Base-by-base conservation (phyloP, 306 rosid species). In the Rosa chinensis region DNA sequence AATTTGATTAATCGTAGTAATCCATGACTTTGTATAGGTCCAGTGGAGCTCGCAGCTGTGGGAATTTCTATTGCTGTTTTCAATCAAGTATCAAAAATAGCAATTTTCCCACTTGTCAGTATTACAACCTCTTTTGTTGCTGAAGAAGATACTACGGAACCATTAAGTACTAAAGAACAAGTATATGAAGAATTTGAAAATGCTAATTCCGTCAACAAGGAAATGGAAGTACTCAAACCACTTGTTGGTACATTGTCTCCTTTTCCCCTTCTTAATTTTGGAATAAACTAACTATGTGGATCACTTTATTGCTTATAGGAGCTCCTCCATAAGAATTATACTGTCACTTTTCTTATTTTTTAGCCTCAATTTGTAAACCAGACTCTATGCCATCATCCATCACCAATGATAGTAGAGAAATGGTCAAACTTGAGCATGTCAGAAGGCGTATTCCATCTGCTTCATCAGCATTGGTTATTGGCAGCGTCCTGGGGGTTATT, bases 31-130 rank as follows among this genome's bases (percentile, higher is more conserved):
- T 61, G 21, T 78, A 53, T 72, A 92, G 97, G 97, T 86, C 88
- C 97, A 12, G 88, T 90, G 77, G 97, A 92, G 88, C 94, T 92
- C 61, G 97, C 92, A 49, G 94, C 97, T 56, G 97, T 90, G 59
- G 97, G 97, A 74, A 88, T 92, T 80, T 88, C 94, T 4, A 90
- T 92, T 80, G 90, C 94, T 72, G 78, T 92, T 45, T 92, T 92
- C 85, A 92, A 92, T 80, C 97, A 92, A 85, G 94, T 76, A 61
- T 92, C 93, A 47, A 86, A 91, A 79, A 87, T 90, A 1, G 88
- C 90, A 18, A 92, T 88, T 70, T 92, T 92, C 59, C 97, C 97
- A 0, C 93, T 92, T 23, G 97, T 90, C 63, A 90, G 92, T 70
- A 82, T 90, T 55, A 92, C 94, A n/a, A 90, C 97, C 39, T 92